Percentiles rank a stretch among this genome's conserved stretches.
Evolutionary conservation across 495 filamentous ascomycete species (phyloP).

Genomic region (Recurvomyces mirabilis): DNA sequence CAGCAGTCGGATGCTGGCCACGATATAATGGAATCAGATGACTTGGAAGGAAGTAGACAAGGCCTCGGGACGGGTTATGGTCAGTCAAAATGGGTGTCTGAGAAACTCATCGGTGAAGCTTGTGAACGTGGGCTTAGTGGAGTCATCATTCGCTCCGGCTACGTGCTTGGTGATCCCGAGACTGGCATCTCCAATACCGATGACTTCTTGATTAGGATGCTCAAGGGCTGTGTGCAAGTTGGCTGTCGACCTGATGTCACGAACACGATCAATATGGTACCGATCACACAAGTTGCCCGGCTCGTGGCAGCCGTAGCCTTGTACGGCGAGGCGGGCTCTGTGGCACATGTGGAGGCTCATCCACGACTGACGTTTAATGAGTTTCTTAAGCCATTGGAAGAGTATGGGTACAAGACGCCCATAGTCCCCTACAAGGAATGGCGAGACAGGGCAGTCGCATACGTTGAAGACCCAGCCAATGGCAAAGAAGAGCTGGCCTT

Average conservation of each 20-base stretch:
- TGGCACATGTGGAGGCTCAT: conserved; percentile 64
- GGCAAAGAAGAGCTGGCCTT: conserved; percentile 54
- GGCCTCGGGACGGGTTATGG: conserved; percentile 80
- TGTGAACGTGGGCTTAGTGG: conserved; percentile 65
- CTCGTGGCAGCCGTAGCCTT: conserved; percentile 66
- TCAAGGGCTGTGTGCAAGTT: conserved; percentile 83
- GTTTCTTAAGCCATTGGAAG: conserved; percentile 58
- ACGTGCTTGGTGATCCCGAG: conserved; percentile 64
- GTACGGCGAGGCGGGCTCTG: conserved; percentile 45
- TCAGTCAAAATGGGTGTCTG: conserved; percentile 76
- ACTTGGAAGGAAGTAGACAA: conserved; percentile 51
- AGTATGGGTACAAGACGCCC: conserved; percentile 66
- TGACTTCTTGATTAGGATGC: conserved; percentile 83
- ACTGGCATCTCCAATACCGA: conserved; percentile 65
- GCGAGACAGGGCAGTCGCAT: conserved; percentile 29
- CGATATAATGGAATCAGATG: conserved; percentile 52
- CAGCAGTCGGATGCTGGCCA: conserved; percentile 51
- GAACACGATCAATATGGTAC: conserved; percentile 88
- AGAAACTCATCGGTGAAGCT: conserved; percentile 72
- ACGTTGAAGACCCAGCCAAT: conserved; percentile 29
- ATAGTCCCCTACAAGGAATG: conserved; percentile 51
- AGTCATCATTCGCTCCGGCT: conserved; percentile 73
- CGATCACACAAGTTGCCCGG: conserved; percentile 71
- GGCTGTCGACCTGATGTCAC: conserved; percentile 57
- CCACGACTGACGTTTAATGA: conserved; percentile 70